Conservation (phyloP, 192 early-diverging fungal genomes). For the Allomyces macrogynus region DNA sequence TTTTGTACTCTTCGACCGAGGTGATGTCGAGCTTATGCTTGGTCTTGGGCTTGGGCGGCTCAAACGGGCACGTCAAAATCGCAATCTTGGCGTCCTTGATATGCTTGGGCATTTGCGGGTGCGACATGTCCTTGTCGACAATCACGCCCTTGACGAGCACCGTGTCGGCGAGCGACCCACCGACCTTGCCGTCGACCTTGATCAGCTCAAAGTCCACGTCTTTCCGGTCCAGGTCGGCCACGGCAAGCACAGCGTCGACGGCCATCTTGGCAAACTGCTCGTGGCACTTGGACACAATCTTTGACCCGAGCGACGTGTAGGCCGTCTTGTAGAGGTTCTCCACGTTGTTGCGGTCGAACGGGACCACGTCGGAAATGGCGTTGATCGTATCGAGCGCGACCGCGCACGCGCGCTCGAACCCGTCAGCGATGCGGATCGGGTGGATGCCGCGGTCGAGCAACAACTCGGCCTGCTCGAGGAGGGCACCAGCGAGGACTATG, state of each 20-base stretch:
- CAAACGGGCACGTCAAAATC: constrained; percentile 97
- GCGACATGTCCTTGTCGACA: constrained; percentile 99
- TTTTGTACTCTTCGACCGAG: constrained; percentile 93
- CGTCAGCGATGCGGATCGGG: constrained; percentile 96
- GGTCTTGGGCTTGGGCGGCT: constrained; percentile 99
- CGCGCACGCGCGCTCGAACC: constrained; percentile 90
- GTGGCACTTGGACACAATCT: constrained; percentile 98
- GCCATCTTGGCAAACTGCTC: constrained; percentile 96
- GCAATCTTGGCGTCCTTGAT: constrained; percentile 89
- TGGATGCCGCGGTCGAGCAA: constrained; percentile 92
- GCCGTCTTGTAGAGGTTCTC: constrained; percentile 80
- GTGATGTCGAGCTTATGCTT: constrained; percentile 99
- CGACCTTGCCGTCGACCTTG: constrained; percentile 97
- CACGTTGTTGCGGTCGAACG: constrained; percentile 59
- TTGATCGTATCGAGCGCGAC: constrained; percentile 85
- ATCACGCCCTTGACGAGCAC: constrained; percentile 88
- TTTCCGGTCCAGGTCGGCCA: constrained; percentile 94
- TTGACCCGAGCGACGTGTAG: constrained; percentile 91
- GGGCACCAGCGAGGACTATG: constrained; percentile 83
- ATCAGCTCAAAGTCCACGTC: constrained; percentile 99
- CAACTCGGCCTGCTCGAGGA: constrained; percentile 90
- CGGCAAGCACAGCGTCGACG: constrained; percentile 89
- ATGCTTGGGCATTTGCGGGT: constrained; percentile 98
- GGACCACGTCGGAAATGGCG: constrained; percentile 73
- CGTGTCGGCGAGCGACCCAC: constrained; percentile 86